Evolutionary conservation across 2,329 filamentous ascomycete species (phyloP).

Genomic region (Xylariaceae sp.): DNA sequence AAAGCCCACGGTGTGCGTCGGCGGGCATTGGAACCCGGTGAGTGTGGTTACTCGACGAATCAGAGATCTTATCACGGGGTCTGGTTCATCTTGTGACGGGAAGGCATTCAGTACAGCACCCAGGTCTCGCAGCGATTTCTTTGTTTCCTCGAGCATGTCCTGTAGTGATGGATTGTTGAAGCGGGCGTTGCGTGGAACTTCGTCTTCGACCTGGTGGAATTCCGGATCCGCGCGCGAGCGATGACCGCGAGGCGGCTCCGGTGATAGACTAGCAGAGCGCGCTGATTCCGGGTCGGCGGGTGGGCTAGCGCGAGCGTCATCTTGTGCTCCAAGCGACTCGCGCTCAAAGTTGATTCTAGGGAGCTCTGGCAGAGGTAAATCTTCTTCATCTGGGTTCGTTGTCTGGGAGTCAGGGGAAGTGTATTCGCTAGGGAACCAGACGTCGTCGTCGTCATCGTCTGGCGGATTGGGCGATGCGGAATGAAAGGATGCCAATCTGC

Average conservation of each 20-base stretch:
- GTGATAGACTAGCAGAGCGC: neutral
- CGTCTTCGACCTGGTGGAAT: slow-evolving; percentile 24
- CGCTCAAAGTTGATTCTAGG: neutral
- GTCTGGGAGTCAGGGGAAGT: too few relatives aligned
- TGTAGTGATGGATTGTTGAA: slow-evolving; percentile 37
- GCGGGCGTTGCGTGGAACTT: slow-evolving; percentile 32
- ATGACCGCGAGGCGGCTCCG: neutral
- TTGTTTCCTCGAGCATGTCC: slow-evolving; percentile 32
- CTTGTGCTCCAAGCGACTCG: neutral
- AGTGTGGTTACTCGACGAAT: slow-evolving; percentile 32
- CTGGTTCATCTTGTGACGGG: slow-evolving; percentile 33
- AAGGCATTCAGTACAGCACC: slow-evolving; percentile 33
- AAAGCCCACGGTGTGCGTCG: slow-evolving; percentile 40
- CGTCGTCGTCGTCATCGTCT: too few relatives aligned
- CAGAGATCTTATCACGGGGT: slow-evolving; percentile 37
- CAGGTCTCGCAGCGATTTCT: slow-evolving; percentile 30
- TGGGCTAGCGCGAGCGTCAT: neutral
- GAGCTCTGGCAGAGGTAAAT: too few relatives aligned
- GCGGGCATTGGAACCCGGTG: slow-evolving; percentile 35
- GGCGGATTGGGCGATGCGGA: too few relatives aligned
- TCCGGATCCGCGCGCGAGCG: slow-evolving; percentile 1
- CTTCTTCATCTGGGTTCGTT: too few relatives aligned
- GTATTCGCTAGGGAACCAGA: too few relatives aligned
- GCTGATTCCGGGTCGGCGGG: neutral
- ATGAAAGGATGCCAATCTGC: too few relatives aligned